Base-by-base conservation (phyloP, 1,284 basidiomycete species). In the Pterulicium gracile region DNA sequence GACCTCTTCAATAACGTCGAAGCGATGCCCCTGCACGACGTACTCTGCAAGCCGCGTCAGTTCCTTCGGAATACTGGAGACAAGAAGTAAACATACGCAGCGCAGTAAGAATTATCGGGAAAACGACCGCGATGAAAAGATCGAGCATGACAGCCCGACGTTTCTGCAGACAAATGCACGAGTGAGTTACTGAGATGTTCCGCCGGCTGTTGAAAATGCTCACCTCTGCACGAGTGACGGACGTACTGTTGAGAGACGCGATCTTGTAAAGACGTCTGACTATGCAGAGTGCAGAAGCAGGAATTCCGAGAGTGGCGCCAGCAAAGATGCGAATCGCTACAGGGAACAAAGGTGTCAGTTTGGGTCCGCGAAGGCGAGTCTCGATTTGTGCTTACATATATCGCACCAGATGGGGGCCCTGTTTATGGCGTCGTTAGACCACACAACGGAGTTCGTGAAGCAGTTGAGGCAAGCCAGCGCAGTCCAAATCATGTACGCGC, bases 391-490 rank as follows among this genome's bases (percentile, higher is more conserved):
- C 69, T 48, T 47, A 72, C 70, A 60, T 27, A 78, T 72, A 53
- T 79, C 75, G 54, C 74, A 77, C 68, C 68, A 77, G 3, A 69
- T 54, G 0, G 67, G 68, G 1, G 65, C 60, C 1, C 51, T 39
- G 45, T 68, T 57, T 4, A 55, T 47, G 1, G 58, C 51, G 48
- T 66, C 68, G 23, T 62, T 60, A 15, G 54, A 51, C 73, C 74
- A 78, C 0, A 72, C 49, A 34, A 73, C 53, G 4, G 63, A 54
- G 53, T 76, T 69, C 47, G 75, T 53, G 42, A 60, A 57, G 4
- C 57, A 49, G 27, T 63, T 59, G 3, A 73, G 42, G 45, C 63
- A 67, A 1, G 50, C 58, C n/a, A 66, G 39, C 1, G 62, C 56
- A 12, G 55, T 50, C 57, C 61, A 64, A 3, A 65, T 49, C 51